These are phyloP conservation scores for Cryptosporidium andersoni DNA, from an alignment of 169 alveolate species.

Conservation along the genomic window DNA sequence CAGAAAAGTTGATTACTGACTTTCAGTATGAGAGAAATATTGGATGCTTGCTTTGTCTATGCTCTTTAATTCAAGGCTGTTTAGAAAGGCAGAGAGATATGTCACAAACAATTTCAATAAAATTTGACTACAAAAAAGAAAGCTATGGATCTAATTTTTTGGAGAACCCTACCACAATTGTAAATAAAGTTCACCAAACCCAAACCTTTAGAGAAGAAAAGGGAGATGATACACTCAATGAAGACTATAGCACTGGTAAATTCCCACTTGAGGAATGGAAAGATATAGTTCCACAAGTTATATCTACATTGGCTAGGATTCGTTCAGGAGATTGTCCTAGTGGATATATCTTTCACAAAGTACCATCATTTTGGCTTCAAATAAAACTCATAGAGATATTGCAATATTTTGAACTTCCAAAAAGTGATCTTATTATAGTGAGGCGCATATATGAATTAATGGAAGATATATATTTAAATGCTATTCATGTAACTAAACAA, in stretches of 20 bases:
- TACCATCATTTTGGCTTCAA: slow-evolving; percentile 70
- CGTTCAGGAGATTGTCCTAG: background rate
- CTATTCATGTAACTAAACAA: slow-evolving; percentile 15
- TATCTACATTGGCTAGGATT: slow-evolving; percentile 19
- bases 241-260: background rate
- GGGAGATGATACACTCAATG: too few species aligned
- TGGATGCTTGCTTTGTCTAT: slow-evolving; percentile 47
- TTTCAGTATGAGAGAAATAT: slow-evolving; percentile 51
- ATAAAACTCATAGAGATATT: slow-evolving; percentile 15
- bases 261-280: slow-evolving; percentile 4
- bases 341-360: slow-evolving; percentile 45
- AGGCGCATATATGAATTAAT: slow-evolving; percentile 17
- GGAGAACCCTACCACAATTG: background rate
- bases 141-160: background rate
- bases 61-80: slow-evolving; percentile 17
- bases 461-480: slow-evolving; percentile 42
- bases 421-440: slow-evolving; percentile 16
- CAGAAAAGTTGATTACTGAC: slow-evolving; percentile 14
- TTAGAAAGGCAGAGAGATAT: background rate
- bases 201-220: background rate
- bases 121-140: background rate
- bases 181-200: too few species aligned
- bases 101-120: background rate
- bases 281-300: slow-evolving; percentile 12
- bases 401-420: slow-evolving; percentile 1